Percentiles rank a stretch among this genome's conserved stretches.
phyloP scores from a whole-genome alignment of 2,329 filamentous ascomycete species.

The Sarocladium strictum region DNA sequence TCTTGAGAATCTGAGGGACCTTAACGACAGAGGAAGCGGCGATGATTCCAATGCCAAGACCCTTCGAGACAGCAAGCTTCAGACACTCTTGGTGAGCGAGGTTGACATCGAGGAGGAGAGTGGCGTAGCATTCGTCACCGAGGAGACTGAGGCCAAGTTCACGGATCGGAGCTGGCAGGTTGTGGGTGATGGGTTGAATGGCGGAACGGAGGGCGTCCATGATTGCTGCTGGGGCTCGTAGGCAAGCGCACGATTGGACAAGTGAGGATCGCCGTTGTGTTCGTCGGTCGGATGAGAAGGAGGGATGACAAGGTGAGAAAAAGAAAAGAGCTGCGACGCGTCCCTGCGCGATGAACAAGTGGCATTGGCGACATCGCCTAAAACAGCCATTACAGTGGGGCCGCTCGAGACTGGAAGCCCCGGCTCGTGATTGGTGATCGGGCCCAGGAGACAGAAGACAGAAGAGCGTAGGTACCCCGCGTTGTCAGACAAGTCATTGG shows the following conservation, averaged over 20 bases:
- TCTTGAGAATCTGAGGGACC: slow-evolving; percentile 92
- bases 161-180: slow-evolving; percentile 67
- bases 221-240: slow-evolving; percentile 13
- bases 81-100: slow-evolving; percentile 71
- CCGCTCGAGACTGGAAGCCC: no score
- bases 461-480: neutral
- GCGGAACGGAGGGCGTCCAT: slow-evolving; percentile 59
- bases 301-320: neutral
- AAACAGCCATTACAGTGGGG: neutral
- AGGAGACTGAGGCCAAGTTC: slow-evolving; percentile 74
- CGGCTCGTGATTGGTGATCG: neutral
- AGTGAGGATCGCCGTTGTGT: neutral
- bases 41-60: slow-evolving; percentile 88
- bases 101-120: slow-evolving; percentile 80
- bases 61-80: slow-evolving; percentile 88
- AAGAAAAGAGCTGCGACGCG: slow-evolving; percentile 1
- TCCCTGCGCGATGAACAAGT: neutral
- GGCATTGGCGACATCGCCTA: neutral
- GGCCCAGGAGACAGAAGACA: neutral
- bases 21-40: slow-evolving; percentile 88
- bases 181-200: slow-evolving; percentile 64
- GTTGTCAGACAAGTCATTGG: slow-evolving; percentile 1
- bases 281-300: neutral
- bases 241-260: slow-evolving; percentile 3
- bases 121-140: slow-evolving; percentile 77